Evolutionary conservation across 2,329 filamentous ascomycete genomes (phyloP), one percentile per base, ranked within the genome.

Genomic region (Pestalotiopsis sp.): DNA sequence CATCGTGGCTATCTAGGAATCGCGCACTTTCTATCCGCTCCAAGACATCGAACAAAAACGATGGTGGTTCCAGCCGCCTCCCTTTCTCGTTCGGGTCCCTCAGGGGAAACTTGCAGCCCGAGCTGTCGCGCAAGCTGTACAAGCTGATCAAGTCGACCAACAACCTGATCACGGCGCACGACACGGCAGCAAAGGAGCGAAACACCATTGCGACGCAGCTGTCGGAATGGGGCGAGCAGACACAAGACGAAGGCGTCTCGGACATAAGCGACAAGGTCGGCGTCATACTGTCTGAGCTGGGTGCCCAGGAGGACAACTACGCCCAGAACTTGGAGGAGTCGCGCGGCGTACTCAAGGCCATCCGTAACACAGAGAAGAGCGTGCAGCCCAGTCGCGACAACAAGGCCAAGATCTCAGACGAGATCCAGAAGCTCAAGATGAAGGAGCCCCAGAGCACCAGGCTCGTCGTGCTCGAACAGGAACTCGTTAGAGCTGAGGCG

Each of bases 211-310:
- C 94, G 17, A 89, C 90, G 11, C 95, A 98, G 83, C 88, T 99
- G 58, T 97, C 94, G 7, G 94, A 98, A 73, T 99, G 96, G 96
- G 96, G 96, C 68, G 94, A 98, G 82, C 88, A 92, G 69, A 98
- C 94, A 1, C 88, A 89, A 65, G 96, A 99, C 76, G 94, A 97
- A 70, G 89, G 90, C 64, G 86, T 98, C 75, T 94, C 89, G 65
- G 96, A 98, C 77, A 88, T 99, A 73, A 94, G 92, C 68, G 96
- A 98, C 86, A 99, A 99, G 86, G 86, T 99, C 65, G 96, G 94
- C 64, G 95, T 98, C 52, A 84, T 99, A 74, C 84, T 99, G 69
- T 92, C 92, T 24, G 96, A 98, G 84, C 89, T 99, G 69, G 96
- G 94, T 65, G 94, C 97, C 81, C 94, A 97, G 80, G 96, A 99